Conservation (phyloP, 202 grass and related monocot species). For the Carex arenaria region DNA sequence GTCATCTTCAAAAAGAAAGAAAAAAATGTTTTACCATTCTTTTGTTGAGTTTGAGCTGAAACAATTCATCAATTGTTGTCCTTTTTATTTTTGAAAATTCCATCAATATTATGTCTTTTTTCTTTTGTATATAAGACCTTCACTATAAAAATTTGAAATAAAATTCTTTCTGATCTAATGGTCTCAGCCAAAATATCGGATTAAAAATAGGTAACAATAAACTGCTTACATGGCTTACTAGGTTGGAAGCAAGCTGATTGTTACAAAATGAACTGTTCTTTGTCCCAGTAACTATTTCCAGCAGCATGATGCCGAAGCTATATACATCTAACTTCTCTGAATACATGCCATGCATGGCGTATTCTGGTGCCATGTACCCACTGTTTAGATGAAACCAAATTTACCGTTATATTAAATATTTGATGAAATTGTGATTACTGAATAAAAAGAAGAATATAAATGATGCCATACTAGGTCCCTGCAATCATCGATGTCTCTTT, state of each 20-base stretch:
- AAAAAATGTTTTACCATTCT: too few species aligned
- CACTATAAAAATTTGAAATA: too few species aligned
- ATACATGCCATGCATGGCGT: background rate
- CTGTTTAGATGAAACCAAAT: background rate
- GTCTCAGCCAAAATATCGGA: too few species aligned
- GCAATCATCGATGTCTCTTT: constrained; percentile 8
- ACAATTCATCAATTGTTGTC: too few species aligned
- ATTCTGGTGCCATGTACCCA: background rate
- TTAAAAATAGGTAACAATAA: too few species aligned
- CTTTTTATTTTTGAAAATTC: too few species aligned
- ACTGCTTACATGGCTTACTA: too few species aligned
- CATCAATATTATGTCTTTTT: too few species aligned
- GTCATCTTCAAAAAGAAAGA: too few species aligned
- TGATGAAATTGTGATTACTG: background rate
- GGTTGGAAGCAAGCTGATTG: background rate
- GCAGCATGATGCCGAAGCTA: background rate
- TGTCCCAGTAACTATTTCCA: background rate
- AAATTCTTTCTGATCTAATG: too few species aligned
- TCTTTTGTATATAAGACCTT: too few species aligned
- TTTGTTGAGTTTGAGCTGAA: too few species aligned
- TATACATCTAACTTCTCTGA: background rate
- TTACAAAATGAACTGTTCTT: background rate
- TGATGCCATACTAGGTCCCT: constrained; percentile 20
- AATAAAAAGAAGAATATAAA: background rate
- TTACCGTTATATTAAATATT: background rate